These are phyloP conservation scores for Candida pseudoviswanathii DNA, from an alignment of 1,139 yeast species.

Conservation along the genomic window DNA sequence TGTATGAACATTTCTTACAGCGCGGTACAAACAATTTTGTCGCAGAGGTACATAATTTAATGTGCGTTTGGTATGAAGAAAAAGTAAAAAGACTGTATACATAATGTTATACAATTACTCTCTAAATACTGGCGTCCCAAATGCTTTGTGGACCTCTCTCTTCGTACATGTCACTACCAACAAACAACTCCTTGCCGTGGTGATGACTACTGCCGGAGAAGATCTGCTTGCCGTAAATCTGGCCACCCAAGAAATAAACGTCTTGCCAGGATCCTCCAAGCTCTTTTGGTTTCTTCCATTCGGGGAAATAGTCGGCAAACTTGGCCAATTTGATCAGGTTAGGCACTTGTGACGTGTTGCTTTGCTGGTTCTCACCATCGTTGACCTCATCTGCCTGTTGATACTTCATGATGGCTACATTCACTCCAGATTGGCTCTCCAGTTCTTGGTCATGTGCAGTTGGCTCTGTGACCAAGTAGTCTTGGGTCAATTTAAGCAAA, in stretches of 20 bases:
- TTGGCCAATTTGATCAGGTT: conserved; percentile 66
- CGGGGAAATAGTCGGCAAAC: conserved; percentile 90
- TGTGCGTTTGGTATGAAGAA: too few relatives aligned
- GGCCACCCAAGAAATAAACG: conserved; percentile 78
- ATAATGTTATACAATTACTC: background rate
- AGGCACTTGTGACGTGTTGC: conserved; percentile 65
- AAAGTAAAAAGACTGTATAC: too few relatives aligned
- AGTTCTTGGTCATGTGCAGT: conserved; percentile 20
- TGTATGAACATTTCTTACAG: too few relatives aligned
- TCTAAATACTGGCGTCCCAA: conserved; percentile 47
- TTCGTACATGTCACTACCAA: conserved; percentile 72
- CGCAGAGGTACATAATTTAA: too few relatives aligned
- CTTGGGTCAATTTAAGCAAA: conserved; percentile 57
- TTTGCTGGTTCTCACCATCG: conserved; percentile 25
- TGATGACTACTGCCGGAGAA: conserved; percentile 63
- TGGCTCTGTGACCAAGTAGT: conserved; percentile 50
- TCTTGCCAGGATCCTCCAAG: conserved; percentile 70
- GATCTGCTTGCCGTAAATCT: conserved; percentile 83
- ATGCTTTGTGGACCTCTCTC: conserved; percentile 77
- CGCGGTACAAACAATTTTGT: too few relatives aligned
- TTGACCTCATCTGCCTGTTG: conserved; percentile 43
- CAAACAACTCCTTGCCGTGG: conserved; percentile 63
- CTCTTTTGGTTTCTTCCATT: conserved; percentile 78
- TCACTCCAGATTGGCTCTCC: conserved; percentile 25
- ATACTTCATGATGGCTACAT: conserved; percentile 45